Evolutionary conservation across 176 grass and related monocot species (phyloP).

Genomic region (Hordeum marinum): DNA sequence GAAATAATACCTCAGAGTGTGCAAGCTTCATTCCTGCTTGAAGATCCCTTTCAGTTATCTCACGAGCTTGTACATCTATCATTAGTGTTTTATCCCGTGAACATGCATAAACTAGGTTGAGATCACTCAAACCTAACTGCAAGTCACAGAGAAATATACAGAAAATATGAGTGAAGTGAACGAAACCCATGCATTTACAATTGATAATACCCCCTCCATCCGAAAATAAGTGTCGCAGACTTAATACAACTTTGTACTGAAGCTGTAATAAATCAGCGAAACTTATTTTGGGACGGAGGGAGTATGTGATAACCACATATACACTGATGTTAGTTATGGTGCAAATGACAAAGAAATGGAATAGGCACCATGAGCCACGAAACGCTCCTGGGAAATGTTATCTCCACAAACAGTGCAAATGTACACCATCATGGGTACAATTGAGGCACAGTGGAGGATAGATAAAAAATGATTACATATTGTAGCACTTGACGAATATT

Average conservation of each 20-base stretch:
- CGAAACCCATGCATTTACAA: not conserved
- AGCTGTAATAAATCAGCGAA: too few species aligned
- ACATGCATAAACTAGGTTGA: constrained; percentile 97
- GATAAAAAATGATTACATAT: not conserved
- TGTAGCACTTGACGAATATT: constrained; percentile 16
- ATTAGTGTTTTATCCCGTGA: constrained; percentile 89
- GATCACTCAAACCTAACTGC: constrained; percentile 90
- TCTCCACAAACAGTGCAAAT: not conserved
- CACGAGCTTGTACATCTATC: constrained; percentile 98
- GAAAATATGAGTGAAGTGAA: constrained; percentile 9
- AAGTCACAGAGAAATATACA: constrained; percentile 4
- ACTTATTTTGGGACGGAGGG: too few species aligned
- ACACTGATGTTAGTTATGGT: not conserved
- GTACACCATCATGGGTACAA: not conserved
- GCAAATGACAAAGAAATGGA: not conserved
- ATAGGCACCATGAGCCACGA: not conserved
- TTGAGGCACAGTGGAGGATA: not conserved
- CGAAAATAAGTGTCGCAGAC: too few species aligned
- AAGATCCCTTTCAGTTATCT: constrained; percentile 95
- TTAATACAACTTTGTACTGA: too few species aligned
- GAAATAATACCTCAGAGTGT: constrained; percentile 70
- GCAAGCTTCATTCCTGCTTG: constrained; percentile 83
- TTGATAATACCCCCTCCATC: not conserved
- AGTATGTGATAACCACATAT: not conserved
- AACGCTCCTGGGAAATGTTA: not conserved